A percentile compares a stretch with the other conserved stretches of the same genome.
Conservation (phyloP, 2,329 filamentous ascomycete genomes). For the Colletotrichum sp. region DNA sequence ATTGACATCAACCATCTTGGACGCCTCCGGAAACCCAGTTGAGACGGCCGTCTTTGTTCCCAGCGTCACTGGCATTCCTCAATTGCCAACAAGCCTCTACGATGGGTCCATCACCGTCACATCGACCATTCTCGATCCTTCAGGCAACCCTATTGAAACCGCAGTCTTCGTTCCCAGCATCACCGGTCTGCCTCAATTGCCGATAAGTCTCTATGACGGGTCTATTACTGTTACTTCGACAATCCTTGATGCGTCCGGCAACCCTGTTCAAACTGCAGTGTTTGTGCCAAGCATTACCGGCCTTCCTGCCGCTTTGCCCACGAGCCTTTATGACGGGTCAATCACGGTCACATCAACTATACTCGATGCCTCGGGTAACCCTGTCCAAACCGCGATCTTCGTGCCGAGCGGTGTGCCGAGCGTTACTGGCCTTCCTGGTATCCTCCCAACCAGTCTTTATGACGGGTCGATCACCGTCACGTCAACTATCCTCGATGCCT, state of each 20-base stretch:
- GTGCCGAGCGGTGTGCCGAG: neutral
- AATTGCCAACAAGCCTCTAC: too few species aligned
- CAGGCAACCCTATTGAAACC: neutral
- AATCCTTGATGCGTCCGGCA: neutral
- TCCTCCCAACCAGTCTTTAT: neutral
- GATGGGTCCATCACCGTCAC: too few species aligned
- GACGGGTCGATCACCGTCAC: neutral
- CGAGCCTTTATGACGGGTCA: neutral
- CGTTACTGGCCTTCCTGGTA: neutral
- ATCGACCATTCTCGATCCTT: neutral
- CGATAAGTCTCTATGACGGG: neutral
- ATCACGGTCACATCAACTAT: neutral
- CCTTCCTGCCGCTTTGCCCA: neutral
- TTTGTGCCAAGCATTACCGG: neutral
- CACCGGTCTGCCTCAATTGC: neutral
- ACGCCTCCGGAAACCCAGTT: neutral
- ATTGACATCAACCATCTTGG: neutral
- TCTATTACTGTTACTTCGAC: neutral
- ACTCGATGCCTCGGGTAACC: neutral
- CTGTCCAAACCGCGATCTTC: neutral
- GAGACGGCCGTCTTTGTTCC: neutral
- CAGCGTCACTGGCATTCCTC: neutral
- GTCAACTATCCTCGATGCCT: neutral
- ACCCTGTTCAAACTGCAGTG: neutral
- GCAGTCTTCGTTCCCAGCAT: neutral